Evolutionary conservation across 2,329 filamentous ascomycete species (phyloP).

Genomic region (Cladobotryum mycophilum): DNA sequence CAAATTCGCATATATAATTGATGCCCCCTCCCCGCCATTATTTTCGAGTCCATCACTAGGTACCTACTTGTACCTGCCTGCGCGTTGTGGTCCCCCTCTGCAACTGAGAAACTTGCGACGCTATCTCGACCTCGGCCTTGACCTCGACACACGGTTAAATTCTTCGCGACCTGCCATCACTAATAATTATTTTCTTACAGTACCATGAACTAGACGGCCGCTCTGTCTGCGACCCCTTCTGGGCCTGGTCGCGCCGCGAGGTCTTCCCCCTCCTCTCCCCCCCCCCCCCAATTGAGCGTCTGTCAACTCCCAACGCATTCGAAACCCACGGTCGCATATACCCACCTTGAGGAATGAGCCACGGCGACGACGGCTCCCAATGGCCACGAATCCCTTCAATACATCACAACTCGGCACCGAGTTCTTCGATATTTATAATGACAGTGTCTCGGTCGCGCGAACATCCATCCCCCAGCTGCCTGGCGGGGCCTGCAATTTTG

Average conservation of each 20-base stretch:
- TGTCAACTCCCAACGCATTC: constrained; percentile 3
- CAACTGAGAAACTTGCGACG: background rate
- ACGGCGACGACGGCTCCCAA: constrained; percentile 27
- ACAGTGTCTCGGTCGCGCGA: constrained; percentile 30
- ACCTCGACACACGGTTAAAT: background rate
- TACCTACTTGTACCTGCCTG: too few relatives aligned
- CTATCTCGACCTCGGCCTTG: background rate
- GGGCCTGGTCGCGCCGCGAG: constrained; percentile 29
- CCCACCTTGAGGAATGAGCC: constrained; percentile 20
- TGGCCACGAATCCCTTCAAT: constrained; percentile 48
- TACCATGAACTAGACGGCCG: constrained; percentile 29
- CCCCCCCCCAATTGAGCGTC: constrained; percentile 1
- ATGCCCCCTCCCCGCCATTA: too few relatives aligned
- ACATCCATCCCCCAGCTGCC: constrained; percentile 34
- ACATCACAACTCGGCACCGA: constrained; percentile 36
- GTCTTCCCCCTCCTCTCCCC: constrained; percentile 14
- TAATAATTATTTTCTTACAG: constrained; percentile 15
- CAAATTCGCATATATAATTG: too few relatives aligned
- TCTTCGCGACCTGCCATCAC: background rate
- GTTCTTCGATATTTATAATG: constrained; percentile 51
- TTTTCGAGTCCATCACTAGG: too few relatives aligned
- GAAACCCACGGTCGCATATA: constrained; percentile 2
- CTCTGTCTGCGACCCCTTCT: constrained; percentile 28
- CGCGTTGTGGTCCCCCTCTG: too few relatives aligned
- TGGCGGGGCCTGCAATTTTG: constrained; percentile 51